phyloP scores from a whole-genome alignment of 2,329 filamentous ascomycete genomes.

The Triangularia verruculosa region DNA sequence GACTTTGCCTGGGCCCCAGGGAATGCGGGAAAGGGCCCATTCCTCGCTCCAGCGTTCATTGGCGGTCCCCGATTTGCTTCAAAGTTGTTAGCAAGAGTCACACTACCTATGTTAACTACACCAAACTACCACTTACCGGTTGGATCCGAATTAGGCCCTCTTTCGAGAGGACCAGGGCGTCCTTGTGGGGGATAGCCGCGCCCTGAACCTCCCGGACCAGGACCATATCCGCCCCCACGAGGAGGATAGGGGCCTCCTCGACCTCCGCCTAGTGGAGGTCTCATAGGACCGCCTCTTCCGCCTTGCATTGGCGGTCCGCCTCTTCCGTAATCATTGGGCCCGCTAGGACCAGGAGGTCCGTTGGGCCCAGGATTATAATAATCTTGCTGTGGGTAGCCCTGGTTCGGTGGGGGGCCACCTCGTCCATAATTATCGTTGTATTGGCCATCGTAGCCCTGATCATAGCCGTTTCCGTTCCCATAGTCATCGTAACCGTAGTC shows the following conservation, averaged over 20 bases:
- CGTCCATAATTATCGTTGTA: constrained; percentile 42
- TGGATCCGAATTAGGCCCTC: constrained; percentile 41
- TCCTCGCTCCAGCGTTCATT: constrained; percentile 38
- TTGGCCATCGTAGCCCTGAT: constrained; percentile 35
- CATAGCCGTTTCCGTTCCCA: constrained; percentile 38
- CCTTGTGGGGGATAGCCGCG: constrained; percentile 35
- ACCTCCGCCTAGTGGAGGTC: constrained; percentile 40
- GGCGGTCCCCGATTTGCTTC: constrained; percentile 32
- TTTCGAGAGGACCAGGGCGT: constrained; percentile 40
- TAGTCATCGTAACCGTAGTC: constrained; percentile 46
- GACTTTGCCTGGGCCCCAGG: constrained; percentile 40
- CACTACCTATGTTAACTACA: neutral
- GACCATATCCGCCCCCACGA: constrained; percentile 34
- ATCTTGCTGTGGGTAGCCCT: constrained; percentile 42
- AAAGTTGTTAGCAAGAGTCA: constrained; percentile 6
- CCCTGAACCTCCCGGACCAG: constrained; percentile 32
- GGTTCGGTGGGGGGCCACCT: constrained; percentile 40
- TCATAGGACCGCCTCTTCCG: constrained; percentile 45
- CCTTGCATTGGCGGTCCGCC: constrained; percentile 43
- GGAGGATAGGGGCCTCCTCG: constrained; percentile 40
- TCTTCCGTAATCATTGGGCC: constrained; percentile 35
- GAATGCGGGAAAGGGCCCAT: constrained; percentile 43
- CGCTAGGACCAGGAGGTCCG: constrained; percentile 29
- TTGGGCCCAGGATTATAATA: constrained; percentile 42
- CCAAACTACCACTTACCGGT: constrained; percentile 35